These are phyloP conservation scores for Macrophomina pseudophaseolina DNA, from an alignment of 2,329 filamentous ascomycete species.

Conservation along the genomic window DNA sequence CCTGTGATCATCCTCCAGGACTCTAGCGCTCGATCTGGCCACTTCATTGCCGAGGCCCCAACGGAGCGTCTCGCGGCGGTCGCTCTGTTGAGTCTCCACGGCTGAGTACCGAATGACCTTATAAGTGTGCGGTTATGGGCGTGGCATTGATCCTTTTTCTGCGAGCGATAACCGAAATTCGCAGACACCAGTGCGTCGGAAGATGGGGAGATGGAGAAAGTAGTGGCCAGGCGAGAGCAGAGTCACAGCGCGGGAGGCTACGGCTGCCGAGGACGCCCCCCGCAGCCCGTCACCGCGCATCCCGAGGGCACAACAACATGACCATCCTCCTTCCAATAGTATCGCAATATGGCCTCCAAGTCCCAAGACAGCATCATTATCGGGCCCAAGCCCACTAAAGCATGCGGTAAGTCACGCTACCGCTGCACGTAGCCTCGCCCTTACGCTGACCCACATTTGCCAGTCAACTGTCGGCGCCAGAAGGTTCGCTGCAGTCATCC, in stretches of 20 bases:
- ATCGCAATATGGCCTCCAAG: constrained; percentile 17
- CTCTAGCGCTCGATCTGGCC: not conserved
- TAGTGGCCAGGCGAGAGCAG: not conserved
- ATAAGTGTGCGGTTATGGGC: not conserved
- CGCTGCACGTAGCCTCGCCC: not conserved
- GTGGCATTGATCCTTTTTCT: not conserved
- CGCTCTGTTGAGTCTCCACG: too few relatives aligned
- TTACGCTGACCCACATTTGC: not conserved
- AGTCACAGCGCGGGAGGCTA: not conserved
- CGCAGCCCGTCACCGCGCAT: constrained; percentile 2
- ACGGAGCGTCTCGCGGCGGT: too few relatives aligned
- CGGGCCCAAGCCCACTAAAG: constrained; percentile 30
- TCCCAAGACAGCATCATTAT: constrained; percentile 21
- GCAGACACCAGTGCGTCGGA: too few relatives aligned
- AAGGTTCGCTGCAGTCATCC: constrained; percentile 26
- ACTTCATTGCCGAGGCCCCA: too few relatives aligned
- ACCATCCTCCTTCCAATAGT: constrained; percentile 19
- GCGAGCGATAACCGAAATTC: too few relatives aligned
- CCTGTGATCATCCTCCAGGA: not conserved
- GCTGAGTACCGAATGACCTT: not conserved
- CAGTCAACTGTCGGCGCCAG: constrained; percentile 30
- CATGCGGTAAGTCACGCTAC: constrained; percentile 27
- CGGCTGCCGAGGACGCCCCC: constrained; percentile 18
- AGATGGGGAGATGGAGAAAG: not conserved
- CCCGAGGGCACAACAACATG: constrained; percentile 14